phyloP scores from a whole-genome alignment of 352 stramenopile species.

The Aphanomyces invadans region DNA sequence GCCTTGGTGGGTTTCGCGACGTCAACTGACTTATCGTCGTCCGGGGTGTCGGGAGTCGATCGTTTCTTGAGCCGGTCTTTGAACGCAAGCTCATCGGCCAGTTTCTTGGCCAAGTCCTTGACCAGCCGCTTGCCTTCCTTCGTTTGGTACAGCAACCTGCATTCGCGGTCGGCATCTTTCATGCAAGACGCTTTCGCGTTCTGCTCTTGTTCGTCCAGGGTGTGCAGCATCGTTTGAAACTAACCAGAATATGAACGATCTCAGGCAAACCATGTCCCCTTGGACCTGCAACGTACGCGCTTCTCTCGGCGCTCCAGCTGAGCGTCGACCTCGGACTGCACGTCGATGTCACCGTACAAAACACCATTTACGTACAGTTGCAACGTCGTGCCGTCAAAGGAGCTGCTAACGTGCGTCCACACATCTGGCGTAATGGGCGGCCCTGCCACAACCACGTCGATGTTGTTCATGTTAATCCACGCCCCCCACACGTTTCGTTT shows the following conservation, averaged over 20 bases:
- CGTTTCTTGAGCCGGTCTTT: slow-evolving; percentile 48
- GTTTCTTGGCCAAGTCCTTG: slow-evolving; percentile 49
- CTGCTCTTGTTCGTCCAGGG: slow-evolving; percentile 64
- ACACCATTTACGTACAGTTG: slow-evolving; percentile 75
- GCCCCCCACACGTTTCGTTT: slow-evolving; percentile 76
- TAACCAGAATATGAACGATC: neutral
- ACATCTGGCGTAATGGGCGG: slow-evolving; percentile 45
- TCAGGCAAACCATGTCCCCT: neutral
- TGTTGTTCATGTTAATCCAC: slow-evolving; percentile 65
- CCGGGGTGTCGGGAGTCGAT: no score
- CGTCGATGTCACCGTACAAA: slow-evolving; percentile 61
- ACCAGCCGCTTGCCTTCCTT: slow-evolving; percentile 70
- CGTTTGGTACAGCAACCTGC: slow-evolving; percentile 49
- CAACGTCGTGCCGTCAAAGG: slow-evolving; percentile 81
- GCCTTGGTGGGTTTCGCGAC: slow-evolving; percentile 46
- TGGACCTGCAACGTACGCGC: neutral
- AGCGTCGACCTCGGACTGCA: slow-evolving; percentile 1
- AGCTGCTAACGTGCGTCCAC: slow-evolving; percentile 84
- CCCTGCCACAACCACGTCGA: slow-evolving; percentile 61
- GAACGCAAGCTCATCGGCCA: slow-evolving; percentile 82
- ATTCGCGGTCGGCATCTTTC: slow-evolving; percentile 62
- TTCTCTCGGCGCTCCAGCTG: slow-evolving; percentile 1
- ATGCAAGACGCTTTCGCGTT: slow-evolving; percentile 61
- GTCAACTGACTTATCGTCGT: slow-evolving; percentile 25
- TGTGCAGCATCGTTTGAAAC: neutral